Conservation (phyloP, 2,329 filamentous ascomycete genomes). For the Leptodontidium sp. region DNA sequence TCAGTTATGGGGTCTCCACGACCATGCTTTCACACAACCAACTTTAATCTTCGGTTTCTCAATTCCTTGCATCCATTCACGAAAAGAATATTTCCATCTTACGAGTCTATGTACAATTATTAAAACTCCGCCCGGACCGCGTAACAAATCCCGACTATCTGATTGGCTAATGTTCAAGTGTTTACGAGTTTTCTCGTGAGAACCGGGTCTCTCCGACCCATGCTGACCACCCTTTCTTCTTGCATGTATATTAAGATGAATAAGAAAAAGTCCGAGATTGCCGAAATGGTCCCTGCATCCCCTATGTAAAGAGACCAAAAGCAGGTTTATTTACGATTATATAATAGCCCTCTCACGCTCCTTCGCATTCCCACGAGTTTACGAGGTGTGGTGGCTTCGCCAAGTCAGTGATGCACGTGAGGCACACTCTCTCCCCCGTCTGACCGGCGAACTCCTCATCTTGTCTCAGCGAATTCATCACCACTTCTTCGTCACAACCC, state of each 20-base stretch:
- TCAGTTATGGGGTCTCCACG: too few relatives aligned
- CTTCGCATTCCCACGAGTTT: not conserved
- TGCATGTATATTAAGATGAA: not conserved
- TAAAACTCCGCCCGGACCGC: not conserved
- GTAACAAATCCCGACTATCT: not conserved
- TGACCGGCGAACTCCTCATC: conserved; percentile 6
- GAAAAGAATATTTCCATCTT: not conserved
- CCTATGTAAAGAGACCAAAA: not conserved
- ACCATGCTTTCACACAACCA: too few relatives aligned
- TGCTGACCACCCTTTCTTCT: conserved; percentile 9
- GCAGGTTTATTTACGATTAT: conserved; percentile 8
- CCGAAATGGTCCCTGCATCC: conserved; percentile 4
- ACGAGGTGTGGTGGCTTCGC: conserved; percentile 18
- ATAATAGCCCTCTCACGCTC: not conserved
- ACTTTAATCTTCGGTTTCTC: not conserved
- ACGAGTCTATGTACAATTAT: not conserved
- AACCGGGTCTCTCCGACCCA: not conserved
- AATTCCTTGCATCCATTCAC: not conserved
- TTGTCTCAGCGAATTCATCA: conserved; percentile 7
- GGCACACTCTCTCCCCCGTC: not conserved
- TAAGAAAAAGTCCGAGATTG: conserved; percentile 5
- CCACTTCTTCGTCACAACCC: conserved; percentile 10
- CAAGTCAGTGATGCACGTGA: not conserved
- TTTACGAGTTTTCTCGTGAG: conserved; percentile 10
- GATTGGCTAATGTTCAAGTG: not conserved